Base-by-base conservation (phyloP, 2,329 filamentous ascomycete species). In the Fusarium sp. region DNA sequence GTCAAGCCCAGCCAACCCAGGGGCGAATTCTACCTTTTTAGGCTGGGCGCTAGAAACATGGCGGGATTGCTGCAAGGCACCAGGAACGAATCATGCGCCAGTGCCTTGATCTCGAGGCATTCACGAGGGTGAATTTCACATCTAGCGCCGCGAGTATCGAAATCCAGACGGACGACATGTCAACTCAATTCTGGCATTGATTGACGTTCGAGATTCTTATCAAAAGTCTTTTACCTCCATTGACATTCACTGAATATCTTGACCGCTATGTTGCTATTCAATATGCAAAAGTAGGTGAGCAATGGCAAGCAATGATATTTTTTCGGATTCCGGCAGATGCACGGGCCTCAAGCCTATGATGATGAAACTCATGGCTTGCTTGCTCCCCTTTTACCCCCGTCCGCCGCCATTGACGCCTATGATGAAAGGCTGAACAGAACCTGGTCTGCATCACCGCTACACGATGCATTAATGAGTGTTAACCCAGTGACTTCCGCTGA, bases 11-110 rank as follows among this genome's bases (percentile, higher is more conserved):
- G 22, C 46, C 33, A 34, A 26, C 17, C 51, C 38, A 67, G 54
- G 64, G 57, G 61, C 51, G 38, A 39, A 21, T 11, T 31, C 28
- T 11, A 31, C 28, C 26, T 31, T 11, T 11, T 28, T 51, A 52
- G 39, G 22, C 28, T 65, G 52, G 55, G 67, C 67, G 58, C 59
- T 68, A 65, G 57, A 38, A 68, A 56, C 44, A 55, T 52, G 63
- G 58, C 56, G 45, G 46, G 52, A 42, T 21, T 57, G 55, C 67
- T 70, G 67, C 67, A 70, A 70, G 67, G 67, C 59, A 71, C 67
- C 59, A 65, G 67, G 63, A 50, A 70, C 67, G 51, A 57, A 64
- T 65, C 50, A 68, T 69, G 63, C 55, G 44, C 9, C 15, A 40
- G 45, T 54, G 51, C 60, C 42, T 67, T 33, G 51, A 36, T 53